Evolutionary conservation across 202 grass and related monocot genomes (phyloP).

Genomic region (Elaeis oleifera): DNA sequence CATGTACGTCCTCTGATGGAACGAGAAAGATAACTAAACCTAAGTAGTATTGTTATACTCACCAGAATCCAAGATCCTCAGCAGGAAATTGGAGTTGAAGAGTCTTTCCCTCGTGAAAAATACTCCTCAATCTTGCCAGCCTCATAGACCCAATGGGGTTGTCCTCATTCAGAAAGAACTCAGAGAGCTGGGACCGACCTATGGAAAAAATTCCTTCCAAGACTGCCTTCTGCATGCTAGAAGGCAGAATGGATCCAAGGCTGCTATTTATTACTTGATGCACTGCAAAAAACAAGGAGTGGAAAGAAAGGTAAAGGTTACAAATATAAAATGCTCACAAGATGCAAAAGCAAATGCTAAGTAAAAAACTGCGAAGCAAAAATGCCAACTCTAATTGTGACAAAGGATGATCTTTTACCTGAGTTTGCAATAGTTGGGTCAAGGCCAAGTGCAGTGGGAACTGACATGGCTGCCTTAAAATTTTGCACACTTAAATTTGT

Average conservation of each 20-base stretch:
- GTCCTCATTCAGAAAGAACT: constrained; percentile 79
- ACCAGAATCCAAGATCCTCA: constrained; percentile 93
- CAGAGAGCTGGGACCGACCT: constrained; percentile 63
- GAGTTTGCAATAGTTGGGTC: constrained; percentile 92
- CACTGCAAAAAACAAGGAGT: constrained; percentile 39
- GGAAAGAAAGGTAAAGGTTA: neutral
- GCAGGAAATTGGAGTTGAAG: constrained; percentile 89
- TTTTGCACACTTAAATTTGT: constrained; percentile 80
- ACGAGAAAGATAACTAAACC: too few relatives aligned
- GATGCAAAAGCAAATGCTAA: neutral
- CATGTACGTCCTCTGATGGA: too few relatives aligned
- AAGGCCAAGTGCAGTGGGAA: constrained; percentile 83
- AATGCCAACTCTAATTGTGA: neutral
- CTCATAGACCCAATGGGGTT: constrained; percentile 65
- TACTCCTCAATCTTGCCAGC: constrained; percentile 59
- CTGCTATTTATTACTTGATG: constrained; percentile 71
- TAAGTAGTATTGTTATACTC: neutral
- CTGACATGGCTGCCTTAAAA: constrained; percentile 89
- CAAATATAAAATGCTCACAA: neutral
- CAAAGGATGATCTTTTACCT: constrained; percentile 32
- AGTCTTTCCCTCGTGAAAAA: constrained; percentile 90
- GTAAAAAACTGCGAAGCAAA: neutral
- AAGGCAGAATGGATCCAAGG: constrained; percentile 61
- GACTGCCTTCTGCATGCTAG: constrained; percentile 48
- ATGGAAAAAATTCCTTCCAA: constrained; percentile 84